Conservation (phyloP, 805 yeast genomes). For the Isabelozyma rhagii region DNA sequence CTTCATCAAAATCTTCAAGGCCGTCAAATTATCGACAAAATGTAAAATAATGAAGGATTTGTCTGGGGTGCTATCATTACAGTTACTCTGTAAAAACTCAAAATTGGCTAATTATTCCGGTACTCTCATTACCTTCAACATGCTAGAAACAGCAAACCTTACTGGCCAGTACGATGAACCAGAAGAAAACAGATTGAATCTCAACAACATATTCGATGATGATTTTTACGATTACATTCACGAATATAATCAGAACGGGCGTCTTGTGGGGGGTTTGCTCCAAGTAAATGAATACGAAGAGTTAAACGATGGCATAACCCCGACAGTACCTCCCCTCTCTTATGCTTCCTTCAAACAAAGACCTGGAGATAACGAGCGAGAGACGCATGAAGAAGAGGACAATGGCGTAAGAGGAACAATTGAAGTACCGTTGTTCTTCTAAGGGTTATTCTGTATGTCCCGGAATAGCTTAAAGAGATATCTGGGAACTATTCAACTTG, state of each 20-base stretch:
- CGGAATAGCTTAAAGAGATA: neutral
- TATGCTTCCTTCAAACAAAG: constrained; percentile 4
- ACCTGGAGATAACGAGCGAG: neutral
- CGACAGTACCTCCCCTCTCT: neutral
- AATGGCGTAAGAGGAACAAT: constrained; percentile 38
- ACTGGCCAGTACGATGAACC: constrained; percentile 9
- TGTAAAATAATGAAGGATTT: constrained; percentile 37
- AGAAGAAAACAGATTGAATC: constrained; percentile 6
- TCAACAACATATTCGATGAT: constrained; percentile 25
- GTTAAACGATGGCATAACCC: neutral
- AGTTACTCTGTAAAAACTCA: constrained; percentile 34
- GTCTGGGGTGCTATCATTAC: constrained; percentile 34
- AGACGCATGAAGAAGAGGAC: neutral
- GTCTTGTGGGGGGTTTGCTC: neutral
- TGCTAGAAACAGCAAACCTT: constrained; percentile 27
- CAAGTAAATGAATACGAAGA: neutral
- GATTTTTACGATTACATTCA: constrained; percentile 20
- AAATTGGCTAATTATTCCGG: constrained; percentile 28
- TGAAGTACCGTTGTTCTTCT: constrained; percentile 44
- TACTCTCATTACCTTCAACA: constrained; percentile 36
- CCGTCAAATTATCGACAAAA: constrained; percentile 36
- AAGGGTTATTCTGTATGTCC: neutral
- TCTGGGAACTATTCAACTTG: neutral
- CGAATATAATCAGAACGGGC: constrained; percentile 7
- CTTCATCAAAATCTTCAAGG: constrained; percentile 30